Conservation (phyloP, 2,329 filamentous ascomycete species). For the Mollisia scopiformis region DNA sequence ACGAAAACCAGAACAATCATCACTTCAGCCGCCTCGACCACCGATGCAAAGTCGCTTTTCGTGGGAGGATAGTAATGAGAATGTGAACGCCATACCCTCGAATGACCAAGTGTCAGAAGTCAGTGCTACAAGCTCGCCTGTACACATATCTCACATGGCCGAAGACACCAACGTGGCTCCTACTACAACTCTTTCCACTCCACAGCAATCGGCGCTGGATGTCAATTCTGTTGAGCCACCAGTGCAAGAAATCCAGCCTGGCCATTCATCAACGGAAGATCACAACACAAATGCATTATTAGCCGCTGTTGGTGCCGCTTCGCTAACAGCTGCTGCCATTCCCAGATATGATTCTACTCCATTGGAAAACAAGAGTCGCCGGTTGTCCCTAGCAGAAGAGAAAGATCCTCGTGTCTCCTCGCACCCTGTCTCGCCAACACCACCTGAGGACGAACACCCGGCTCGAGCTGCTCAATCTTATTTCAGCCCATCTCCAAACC, state of each 20-base stretch:
- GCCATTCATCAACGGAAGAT: not conserved
- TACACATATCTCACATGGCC: not conserved
- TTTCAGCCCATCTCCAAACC: constrained; percentile 15
- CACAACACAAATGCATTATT: constrained; percentile 16
- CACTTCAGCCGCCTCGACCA: constrained; percentile 17
- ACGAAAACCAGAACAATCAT: constrained; percentile 17
- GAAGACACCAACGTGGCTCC: constrained; percentile 3
- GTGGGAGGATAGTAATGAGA: constrained; percentile 33
- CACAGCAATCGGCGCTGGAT: not conserved
- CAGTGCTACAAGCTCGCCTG: constrained; percentile 1
- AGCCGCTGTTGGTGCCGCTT: constrained; percentile 17
- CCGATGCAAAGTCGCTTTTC: constrained; percentile 30
- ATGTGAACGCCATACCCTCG: constrained; percentile 2
- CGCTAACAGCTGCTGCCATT: constrained; percentile 12
- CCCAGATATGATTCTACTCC: not conserved
- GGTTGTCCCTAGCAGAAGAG: constrained; percentile 49
- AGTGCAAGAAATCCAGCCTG: not conserved
- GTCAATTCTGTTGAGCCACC: not conserved
- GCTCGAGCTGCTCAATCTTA: constrained; percentile 29
- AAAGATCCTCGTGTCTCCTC: constrained; percentile 43
- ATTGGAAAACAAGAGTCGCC: constrained; percentile 20
- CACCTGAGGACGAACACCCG: constrained; percentile 45
- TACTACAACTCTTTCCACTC: not conserved
- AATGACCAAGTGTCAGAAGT: not conserved
- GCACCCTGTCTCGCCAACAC: constrained; percentile 40